Evolutionary conservation across 1,284 basidiomycete species (phyloP), one percentile per base, ranked within the genome.

Genomic region (Hymenochaete sp.): DNA sequence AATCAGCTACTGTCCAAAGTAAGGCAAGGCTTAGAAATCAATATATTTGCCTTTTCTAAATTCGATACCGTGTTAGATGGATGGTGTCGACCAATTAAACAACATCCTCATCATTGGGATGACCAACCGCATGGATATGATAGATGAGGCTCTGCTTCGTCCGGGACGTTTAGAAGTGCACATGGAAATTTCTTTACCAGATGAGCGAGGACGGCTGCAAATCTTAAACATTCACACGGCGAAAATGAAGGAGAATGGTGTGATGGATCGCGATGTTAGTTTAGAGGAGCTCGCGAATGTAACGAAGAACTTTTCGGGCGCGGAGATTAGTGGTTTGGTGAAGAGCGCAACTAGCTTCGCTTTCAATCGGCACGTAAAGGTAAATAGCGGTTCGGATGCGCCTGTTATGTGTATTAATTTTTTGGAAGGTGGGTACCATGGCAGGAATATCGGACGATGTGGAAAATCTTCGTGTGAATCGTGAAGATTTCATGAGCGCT

Each of bases 101-200:
- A 99, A 99, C 64, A 96, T 99, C 50, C 85, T 99, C 54, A 88
- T 99, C 56, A 99, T 99, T 56, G 96, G 96, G 59, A 98, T 98
- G 96, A 99, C 96, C 43, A 98, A 99, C 65, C 84, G 96, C 52
- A 70, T 85, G 44, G 96, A 99, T 72, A 95, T 98, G 93, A 98
- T 99, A 57, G 96, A 99, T 59, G 96, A 98, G 61, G 96, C 95
- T 4, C 75, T 98, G 1, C 75, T 98, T 10, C 93, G 96, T 58
- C 95, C 96, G 1, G 96, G 96, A 47, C 93, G 96, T 71, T 82
- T 99, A 39, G 96, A 99, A 63, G 95, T 98, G n/a, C 96, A 98
- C 65, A 97, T 99, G 82, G 96, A 99, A 65, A 98, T 99, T 53
- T 96, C 92, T 3, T 72, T 98, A 1, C 96, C 96, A 0, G 95